Conservation (phyloP, 2,329 filamentous ascomycete species). For the Stachybotrys chartarum region DNA sequence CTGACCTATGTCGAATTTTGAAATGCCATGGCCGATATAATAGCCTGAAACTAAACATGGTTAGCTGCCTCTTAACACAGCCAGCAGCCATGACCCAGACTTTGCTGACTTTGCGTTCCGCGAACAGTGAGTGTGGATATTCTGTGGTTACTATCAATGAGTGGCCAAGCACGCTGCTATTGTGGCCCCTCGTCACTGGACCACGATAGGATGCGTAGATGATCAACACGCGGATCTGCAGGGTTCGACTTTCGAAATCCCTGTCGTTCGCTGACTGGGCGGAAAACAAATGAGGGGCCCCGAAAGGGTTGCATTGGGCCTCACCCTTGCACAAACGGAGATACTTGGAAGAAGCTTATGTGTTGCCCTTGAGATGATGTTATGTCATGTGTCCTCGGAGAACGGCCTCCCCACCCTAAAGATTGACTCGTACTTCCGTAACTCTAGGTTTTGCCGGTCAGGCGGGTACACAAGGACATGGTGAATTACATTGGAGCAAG, state of each 20-base stretch:
- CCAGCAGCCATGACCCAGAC: too few species aligned
- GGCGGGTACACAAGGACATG: background rate
- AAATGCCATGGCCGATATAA: too few species aligned
- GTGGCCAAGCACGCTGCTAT: background rate
- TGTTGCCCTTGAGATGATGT: conserved; percentile 4
- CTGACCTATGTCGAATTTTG: too few species aligned
- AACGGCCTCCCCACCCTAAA: background rate
- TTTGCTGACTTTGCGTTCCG: too few species aligned
- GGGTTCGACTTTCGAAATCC: background rate
- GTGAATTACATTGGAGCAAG: background rate
- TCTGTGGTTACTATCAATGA: background rate
- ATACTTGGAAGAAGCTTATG: conserved; percentile 13
- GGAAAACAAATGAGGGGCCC: background rate
- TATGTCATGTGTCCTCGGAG: background rate
- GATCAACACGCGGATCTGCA: background rate
- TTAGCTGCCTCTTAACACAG: too few species aligned
- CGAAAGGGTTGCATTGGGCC: conserved; percentile 10
- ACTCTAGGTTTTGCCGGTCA: background rate
- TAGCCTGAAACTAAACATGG: too few species aligned
- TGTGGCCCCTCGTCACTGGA: background rate
- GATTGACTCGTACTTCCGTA: background rate
- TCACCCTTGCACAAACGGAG: conserved; percentile 4
- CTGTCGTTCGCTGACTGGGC: background rate
- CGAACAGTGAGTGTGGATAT: background rate
- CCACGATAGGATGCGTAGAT: background rate